Conservation (phyloP, 352 stramenopile species). For the Phytophthora nicotianae region DNA sequence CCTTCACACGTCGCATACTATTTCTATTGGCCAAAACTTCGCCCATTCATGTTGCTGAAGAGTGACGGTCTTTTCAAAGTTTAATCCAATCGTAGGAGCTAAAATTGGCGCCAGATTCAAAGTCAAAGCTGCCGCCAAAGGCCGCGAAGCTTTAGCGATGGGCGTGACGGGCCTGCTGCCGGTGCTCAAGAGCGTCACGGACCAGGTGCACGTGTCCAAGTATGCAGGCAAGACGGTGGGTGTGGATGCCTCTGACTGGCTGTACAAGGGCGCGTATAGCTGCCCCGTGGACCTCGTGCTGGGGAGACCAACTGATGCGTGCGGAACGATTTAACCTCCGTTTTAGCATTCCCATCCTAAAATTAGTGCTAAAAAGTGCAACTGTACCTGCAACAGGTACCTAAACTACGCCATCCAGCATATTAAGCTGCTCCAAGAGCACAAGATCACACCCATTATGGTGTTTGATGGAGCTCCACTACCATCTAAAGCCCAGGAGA, state of each 20-base stretch:
- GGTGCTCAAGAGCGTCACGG: slow-evolving; percentile 73
- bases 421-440: slow-evolving; percentile 85
- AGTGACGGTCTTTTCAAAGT: slow-evolving; percentile 4
- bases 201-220: slow-evolving; percentile 78
- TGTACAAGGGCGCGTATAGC: slow-evolving; percentile 92
- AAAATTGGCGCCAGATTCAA: slow-evolving; percentile 29
- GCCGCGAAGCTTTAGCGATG: slow-evolving; percentile 45
- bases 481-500: slow-evolving; percentile 84
- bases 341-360: slow-evolving; percentile 12
- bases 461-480: slow-evolving; percentile 95
- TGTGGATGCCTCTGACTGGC: slow-evolving; percentile 79
- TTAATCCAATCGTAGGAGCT: slow-evolving; percentile 12
- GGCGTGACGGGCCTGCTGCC: slow-evolving; percentile 69
- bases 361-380: slow-evolving; percentile 38
- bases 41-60: slow-evolving; percentile 6
- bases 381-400: slow-evolving; percentile 47
- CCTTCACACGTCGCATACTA: slow-evolving; percentile 17
- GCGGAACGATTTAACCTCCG: slow-evolving; percentile 37
- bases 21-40: neutral
- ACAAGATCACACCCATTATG: slow-evolving; percentile 88
- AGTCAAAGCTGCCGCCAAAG: slow-evolving; percentile 18
- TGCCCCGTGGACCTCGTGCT: slow-evolving; percentile 87
- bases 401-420: slow-evolving; percentile 89
- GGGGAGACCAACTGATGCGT: slow-evolving; percentile 58
- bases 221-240: slow-evolving; percentile 74